These are phyloP conservation scores for Ustilago nuda DNA, from an alignment of 1,284 basidiomycete species.

Conservation along the genomic window DNA sequence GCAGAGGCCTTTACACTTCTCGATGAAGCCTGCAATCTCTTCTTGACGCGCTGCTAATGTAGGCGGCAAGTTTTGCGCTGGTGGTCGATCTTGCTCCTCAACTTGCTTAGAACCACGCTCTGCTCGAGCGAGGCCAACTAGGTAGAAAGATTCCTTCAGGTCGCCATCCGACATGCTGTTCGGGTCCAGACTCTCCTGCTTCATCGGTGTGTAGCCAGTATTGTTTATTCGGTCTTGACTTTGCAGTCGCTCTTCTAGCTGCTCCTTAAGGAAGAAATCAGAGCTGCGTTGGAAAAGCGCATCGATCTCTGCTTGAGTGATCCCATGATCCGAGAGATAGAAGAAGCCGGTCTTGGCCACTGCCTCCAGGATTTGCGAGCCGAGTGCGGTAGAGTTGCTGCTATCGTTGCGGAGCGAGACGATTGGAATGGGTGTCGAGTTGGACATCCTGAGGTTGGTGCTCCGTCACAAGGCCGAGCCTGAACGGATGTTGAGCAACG, in stretches of 20 bases:
- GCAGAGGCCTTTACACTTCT: constrained; percentile 50
- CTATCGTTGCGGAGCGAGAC: constrained; percentile 27
- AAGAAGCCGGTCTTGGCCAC: constrained; percentile 56
- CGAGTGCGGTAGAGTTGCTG: constrained; percentile 7
- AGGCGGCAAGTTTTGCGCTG: constrained; percentile 43
- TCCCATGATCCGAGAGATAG: constrained; percentile 57
- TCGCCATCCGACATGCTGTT: constrained; percentile 43
- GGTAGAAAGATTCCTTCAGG: constrained; percentile 63
- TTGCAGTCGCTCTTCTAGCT: constrained; percentile 15
- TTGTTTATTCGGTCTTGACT: constrained; percentile 40
- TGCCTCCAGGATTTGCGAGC: constrained; percentile 37
- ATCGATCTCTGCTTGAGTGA: constrained; percentile 40
- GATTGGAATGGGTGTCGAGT: constrained; percentile 42
- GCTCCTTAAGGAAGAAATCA: constrained; percentile 41
- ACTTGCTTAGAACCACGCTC: constrained; percentile 4
- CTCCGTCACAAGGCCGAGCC: too few relatives aligned
- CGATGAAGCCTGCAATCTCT: constrained; percentile 36
- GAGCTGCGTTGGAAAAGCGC: constrained; percentile 41
- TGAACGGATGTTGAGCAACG: background rate
- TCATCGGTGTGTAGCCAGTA: constrained; percentile 51
- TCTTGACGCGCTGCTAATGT: constrained; percentile 18
- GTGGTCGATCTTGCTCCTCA: constrained; percentile 20
- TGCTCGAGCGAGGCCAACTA: constrained; percentile 32
- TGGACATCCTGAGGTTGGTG: constrained; percentile 5
- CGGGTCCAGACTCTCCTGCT: constrained; percentile 41